Conservation (phyloP, 306 rosid genomes). For the Cicer judaicum region DNA sequence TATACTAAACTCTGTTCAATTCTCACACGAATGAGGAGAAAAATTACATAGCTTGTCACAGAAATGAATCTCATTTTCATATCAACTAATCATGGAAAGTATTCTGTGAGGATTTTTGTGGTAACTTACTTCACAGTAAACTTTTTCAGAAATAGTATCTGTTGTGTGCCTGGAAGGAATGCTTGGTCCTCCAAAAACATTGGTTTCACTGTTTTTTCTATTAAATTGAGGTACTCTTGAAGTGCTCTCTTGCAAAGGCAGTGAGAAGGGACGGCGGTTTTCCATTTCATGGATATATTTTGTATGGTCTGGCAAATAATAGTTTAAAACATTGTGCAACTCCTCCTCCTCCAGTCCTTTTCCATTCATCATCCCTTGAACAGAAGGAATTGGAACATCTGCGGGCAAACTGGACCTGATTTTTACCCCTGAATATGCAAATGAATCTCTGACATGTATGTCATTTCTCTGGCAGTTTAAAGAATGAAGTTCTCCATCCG, state of each 20-base stretch:
- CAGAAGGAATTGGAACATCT: slow-evolving; percentile 50
- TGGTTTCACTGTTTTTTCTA: slow-evolving; percentile 58
- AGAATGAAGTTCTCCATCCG: slow-evolving; percentile 52
- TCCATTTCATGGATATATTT: slow-evolving; percentile 57
- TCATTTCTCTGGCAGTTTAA: slow-evolving; percentile 49
- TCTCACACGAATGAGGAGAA: background rate
- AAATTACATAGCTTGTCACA: slow-evolving; percentile 43
- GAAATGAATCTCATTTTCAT: slow-evolving; percentile 51
- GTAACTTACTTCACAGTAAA: slow-evolving; percentile 52
- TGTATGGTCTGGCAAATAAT: slow-evolving; percentile 49
- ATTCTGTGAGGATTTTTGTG: slow-evolving; percentile 43
- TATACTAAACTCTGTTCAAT: slow-evolving; percentile 16
- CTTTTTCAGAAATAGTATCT: slow-evolving; percentile 53
- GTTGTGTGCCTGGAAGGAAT: slow-evolving; percentile 50
- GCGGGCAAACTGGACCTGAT: slow-evolving; percentile 50
- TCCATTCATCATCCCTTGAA: slow-evolving; percentile 51
- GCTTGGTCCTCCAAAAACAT: slow-evolving; percentile 54
- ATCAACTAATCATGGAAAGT: slow-evolving; percentile 48
- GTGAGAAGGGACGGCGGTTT: slow-evolving; percentile 54
- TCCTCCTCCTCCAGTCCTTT: slow-evolving; percentile 64
- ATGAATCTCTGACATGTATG: slow-evolving; percentile 47
- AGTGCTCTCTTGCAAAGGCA: slow-evolving; percentile 60
- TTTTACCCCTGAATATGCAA: slow-evolving; percentile 56
- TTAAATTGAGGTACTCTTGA: slow-evolving; percentile 53
- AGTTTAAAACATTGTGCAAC: slow-evolving; percentile 70